Base-by-base conservation (phyloP, 2,329 filamentous ascomycete species). In the Alternaria longipes region DNA sequence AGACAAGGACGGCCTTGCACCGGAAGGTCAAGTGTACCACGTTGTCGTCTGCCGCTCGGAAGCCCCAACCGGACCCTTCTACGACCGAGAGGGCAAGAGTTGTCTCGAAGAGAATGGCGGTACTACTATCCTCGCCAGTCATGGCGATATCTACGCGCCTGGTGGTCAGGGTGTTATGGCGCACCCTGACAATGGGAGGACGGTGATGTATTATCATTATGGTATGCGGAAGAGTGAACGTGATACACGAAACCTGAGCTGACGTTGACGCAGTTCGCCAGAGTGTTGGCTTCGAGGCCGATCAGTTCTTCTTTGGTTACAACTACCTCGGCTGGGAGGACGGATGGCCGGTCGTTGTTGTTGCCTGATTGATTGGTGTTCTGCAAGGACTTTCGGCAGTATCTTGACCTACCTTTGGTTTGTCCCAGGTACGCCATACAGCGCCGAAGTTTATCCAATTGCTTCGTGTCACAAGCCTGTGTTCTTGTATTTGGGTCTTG, bases 31-130 rank as follows among this genome's bases (percentile, higher is more conserved):
- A 28, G 89, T 90, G 74, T 91, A 91, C 72, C 84, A 83, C 65
- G 85, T 90, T 71, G 85, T 83, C 64, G 87, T 89, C 12, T 90
- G 89, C 74, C 80, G 87, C 8, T 85, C 84, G 9, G 76, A 75
- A 0, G 79, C 74, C 3, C 78, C 83, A 4, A 85, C 78, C 0
- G 82, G 86, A 0, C 80, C 79, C 1, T 91, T 86, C 67, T 82
- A 67, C 14, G 74, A 76, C 51, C 38, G 56, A 16, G 42, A 62
- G 0, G 73, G 69, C 3, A 68, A 54, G 36, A 54, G 67, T 36
- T 78, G 75, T 55, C 87, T 86, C 69, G 82, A 79, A 1, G 67
- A 80, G 4, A 83, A 83, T 51, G 88, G 88, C 3, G 89, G 89
- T 2, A 88, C 85, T 0, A 74, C 85, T 5, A 83, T 91, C 0